phyloP scores from a whole-genome alignment of 164 flowering plant species.

The Piper betle region DNA sequence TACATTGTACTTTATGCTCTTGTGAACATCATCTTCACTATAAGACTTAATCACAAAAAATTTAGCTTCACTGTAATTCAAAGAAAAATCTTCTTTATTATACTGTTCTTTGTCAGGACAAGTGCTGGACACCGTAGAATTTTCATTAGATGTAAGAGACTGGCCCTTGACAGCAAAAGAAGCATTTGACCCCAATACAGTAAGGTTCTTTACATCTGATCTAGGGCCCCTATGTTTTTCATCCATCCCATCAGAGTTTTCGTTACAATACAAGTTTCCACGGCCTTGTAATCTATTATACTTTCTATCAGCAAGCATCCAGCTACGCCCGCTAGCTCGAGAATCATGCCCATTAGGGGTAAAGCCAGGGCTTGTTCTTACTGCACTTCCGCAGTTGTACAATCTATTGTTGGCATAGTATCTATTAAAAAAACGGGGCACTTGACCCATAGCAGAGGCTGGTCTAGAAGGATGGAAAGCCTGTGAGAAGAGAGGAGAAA shows the following conservation, averaged over 20 bases:
- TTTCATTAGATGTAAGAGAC: conserved; percentile 15
- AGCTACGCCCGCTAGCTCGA: conserved; percentile 37
- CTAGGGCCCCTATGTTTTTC: conserved; percentile 85
- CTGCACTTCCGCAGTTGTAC: conserved; percentile 29
- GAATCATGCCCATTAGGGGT: conserved; percentile 23
- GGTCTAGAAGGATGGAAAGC: conserved; percentile 17
- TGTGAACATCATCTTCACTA: conserved; percentile 93
- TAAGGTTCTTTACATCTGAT: conserved; percentile 48
- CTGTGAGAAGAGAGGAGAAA: conserved; percentile 4
- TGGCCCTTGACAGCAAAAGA: conserved; percentile 48
- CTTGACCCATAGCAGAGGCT: conserved; percentile 12
- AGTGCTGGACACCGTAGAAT: conserved; percentile 16
- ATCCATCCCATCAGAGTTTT: conserved; percentile 61
- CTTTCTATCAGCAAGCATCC: conserved; percentile 47
- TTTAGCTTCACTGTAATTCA: conserved; percentile 55
- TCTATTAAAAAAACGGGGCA: conserved; percentile 27
- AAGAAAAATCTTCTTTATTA: conserved; percentile 55
- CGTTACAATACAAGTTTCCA: conserved; percentile 40
- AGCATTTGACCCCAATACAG: conserved; percentile 21
- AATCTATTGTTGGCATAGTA: conserved; percentile 31
- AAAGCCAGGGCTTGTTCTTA: conserved; percentile 20
- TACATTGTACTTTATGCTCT: conserved; percentile 73
- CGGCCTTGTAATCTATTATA: conserved; percentile 47
- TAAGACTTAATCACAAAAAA: conserved; percentile 82
- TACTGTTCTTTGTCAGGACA: conserved; percentile 44